phyloP scores from a whole-genome alignment of 2,329 filamentous ascomycete genomes.

The Talaromyces albobiverticillius region DNA sequence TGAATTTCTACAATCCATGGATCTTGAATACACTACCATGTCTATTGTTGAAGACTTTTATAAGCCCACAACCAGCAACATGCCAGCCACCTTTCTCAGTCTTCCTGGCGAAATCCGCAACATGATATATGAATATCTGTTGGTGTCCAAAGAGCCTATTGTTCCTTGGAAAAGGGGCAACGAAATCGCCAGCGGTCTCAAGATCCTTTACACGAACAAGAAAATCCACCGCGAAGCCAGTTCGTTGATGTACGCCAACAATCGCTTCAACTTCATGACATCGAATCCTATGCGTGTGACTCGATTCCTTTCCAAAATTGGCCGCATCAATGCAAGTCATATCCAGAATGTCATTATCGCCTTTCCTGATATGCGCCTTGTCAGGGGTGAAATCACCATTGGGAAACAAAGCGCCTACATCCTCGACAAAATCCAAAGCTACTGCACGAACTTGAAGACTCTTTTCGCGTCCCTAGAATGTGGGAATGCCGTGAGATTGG shows the following conservation, averaged over 20 bases:
- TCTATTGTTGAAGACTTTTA: too few species aligned
- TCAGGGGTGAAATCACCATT: not conserved
- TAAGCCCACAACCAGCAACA: not conserved
- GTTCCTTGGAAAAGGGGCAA: not conserved
- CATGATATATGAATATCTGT: not conserved
- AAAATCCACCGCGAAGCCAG: not conserved
- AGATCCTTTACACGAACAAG: not conserved
- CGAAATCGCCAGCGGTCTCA: not conserved
- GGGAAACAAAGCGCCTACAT: not conserved
- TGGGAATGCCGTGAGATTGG: too few species aligned
- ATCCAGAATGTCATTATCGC: not conserved
- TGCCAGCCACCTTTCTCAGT: conserved; percentile 1
- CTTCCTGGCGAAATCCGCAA: not conserved
- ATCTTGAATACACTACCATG: too few species aligned
- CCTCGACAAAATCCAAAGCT: not conserved
- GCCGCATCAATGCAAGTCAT: not conserved
- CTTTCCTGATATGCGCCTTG: not conserved
- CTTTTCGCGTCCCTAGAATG: too few species aligned
- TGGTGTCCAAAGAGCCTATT: not conserved
- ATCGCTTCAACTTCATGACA: not conserved
- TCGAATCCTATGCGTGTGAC: not conserved
- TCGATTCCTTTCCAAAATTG: not conserved
- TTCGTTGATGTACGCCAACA: not conserved
- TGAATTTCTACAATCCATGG: not conserved
- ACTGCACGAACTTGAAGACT: not conserved